Evolutionary conservation across 2,329 filamentous ascomycete genomes (phyloP), one percentile per base, ranked within the genome.

Genomic region (Xylariomycetidae sp.): DNA sequence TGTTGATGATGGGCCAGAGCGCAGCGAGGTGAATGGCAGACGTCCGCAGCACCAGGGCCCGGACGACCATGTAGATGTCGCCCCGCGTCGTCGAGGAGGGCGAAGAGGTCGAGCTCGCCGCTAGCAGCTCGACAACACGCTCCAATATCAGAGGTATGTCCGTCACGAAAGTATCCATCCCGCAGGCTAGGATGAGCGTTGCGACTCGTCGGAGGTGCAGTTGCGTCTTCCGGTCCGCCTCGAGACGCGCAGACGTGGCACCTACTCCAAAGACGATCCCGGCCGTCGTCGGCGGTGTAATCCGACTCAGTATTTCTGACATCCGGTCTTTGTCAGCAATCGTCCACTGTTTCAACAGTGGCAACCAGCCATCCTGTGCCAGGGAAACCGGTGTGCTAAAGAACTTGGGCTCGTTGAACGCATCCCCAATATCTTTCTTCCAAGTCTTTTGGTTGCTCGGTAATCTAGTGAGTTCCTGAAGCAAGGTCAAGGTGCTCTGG

Each of bases 241-340:
- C 92, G n/a, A 93, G 74, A 38, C 92, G 75, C 22, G 92, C 92
- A 26, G 89, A 93, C 15, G 86, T 88, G 6, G 92, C 92, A 9
- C 93, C 93, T 1, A 98, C 92, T n/a, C 92, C 92, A 52, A 98
- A 98, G 56, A 98, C 90, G 47, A 98, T 93, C 7, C 92, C 92
- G 0, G 93, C 92, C 10, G 89, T 90, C 1, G 89, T 87, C 5
- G 92, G 92, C 4, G 89, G 76, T 5, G 80, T 80, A 41, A 98
- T 74, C 14, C 87, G 82, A 23, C 75, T 70, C 7, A 96, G 62
- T 4, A 95, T 67, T 41, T 98, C 92, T 0, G 80, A 68, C 61
- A 98, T 74, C 29, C 85, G 79, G 35, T 95, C 89, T 60, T 94
- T 95, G 58, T 98, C 92, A 12, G 76, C 76, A 10, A 89, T 64